Percentiles rank a stretch among this genome's conserved stretches.
phyloP scores from a whole-genome alignment of 192 early-diverging fungal genomes.

The Umbelopsis ramanniana region DNA sequence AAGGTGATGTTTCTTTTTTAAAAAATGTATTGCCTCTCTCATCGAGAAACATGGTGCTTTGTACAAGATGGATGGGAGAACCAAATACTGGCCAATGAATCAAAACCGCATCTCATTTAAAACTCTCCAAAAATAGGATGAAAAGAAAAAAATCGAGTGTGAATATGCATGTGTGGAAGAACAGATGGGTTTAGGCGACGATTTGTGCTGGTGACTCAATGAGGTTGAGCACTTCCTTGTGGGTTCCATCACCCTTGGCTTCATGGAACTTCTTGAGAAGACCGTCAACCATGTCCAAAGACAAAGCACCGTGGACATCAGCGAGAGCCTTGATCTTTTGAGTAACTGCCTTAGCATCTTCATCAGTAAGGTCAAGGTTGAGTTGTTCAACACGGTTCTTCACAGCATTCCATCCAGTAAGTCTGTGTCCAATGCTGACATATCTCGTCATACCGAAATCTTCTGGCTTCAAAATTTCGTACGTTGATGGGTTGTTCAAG shows the following conservation, averaged over 20 bases:
- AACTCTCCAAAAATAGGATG: constrained; percentile 10
- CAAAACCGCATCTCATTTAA: neutral
- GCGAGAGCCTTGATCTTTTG: constrained; percentile 94
- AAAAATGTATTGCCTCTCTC: constrained; percentile 10
- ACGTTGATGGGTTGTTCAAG: constrained; percentile 97
- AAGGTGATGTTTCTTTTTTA: neutral
- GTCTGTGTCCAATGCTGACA: constrained; percentile 94
- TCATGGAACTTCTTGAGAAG: constrained; percentile 77
- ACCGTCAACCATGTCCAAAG: constrained; percentile 92
- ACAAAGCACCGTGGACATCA: constrained; percentile 85
- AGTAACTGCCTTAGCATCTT: constrained; percentile 90
- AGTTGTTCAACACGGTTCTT: constrained; percentile 98
- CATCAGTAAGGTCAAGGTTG: constrained; percentile 80
- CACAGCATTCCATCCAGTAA: constrained; percentile 99
- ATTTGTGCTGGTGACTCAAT: constrained; percentile 61
- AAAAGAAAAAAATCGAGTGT: neutral
- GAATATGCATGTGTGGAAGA: neutral
- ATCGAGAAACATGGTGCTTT: constrained; percentile 18
- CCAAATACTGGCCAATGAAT: constrained; percentile 13
- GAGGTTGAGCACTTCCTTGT: constrained; percentile 48
- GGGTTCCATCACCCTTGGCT: constrained; percentile 62
- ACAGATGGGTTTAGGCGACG: constrained; percentile 25
- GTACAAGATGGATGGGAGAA: constrained; percentile 24
- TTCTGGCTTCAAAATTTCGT: constrained; percentile 97
- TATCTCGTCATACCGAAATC: constrained; percentile 99